These are phyloP conservation scores for Umbelopsis sp. DNA, from an alignment of 192 early-diverging fungal species.

Conservation along the genomic window DNA sequence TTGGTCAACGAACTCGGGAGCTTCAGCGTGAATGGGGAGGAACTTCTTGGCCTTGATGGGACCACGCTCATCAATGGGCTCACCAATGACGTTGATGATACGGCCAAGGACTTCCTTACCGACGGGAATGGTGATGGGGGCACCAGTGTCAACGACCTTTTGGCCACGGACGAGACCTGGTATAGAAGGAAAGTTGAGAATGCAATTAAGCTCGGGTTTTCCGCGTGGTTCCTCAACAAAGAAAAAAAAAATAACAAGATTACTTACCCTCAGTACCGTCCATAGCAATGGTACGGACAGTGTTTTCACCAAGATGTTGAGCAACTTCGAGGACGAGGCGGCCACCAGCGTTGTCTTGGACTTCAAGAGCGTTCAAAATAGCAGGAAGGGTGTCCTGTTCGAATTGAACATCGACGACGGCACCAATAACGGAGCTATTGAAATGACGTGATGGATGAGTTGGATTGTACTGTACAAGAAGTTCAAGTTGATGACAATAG, in stretches of 20 bases:
- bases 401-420: conserved; percentile 98
- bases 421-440: conserved; percentile 95
- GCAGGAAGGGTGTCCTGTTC: conserved; percentile 86
- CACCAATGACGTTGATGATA: conserved; percentile 99
- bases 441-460: conserved; percentile 41
- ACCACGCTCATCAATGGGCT: conserved; percentile 98
- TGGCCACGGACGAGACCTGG: conserved; percentile 92
- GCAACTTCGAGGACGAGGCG: conserved; percentile 96
- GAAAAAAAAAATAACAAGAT: no score
- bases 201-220: neutral
- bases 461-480: neutral
- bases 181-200: neutral
- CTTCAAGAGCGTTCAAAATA: conserved; percentile 97
- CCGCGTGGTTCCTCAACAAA: neutral
- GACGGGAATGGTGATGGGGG: conserved; percentile 91
- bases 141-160: conserved; percentile 90
- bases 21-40: conserved; percentile 90
- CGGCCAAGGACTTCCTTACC: conserved; percentile 95
- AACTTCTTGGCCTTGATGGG: conserved; percentile 90
- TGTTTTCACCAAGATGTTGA: conserved; percentile 98
- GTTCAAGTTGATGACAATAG: neutral
- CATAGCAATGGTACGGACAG: conserved; percentile 99
- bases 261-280: conserved; percentile 84
- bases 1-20: conserved; percentile 96
- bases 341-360: conserved; percentile 72